A percentile compares a stretch with the other conserved stretches of the same genome.
These are phyloP conservation scores for Suhomyces maxii DNA, from an alignment of 1,139 yeast species.

Conservation along the genomic window DNA sequence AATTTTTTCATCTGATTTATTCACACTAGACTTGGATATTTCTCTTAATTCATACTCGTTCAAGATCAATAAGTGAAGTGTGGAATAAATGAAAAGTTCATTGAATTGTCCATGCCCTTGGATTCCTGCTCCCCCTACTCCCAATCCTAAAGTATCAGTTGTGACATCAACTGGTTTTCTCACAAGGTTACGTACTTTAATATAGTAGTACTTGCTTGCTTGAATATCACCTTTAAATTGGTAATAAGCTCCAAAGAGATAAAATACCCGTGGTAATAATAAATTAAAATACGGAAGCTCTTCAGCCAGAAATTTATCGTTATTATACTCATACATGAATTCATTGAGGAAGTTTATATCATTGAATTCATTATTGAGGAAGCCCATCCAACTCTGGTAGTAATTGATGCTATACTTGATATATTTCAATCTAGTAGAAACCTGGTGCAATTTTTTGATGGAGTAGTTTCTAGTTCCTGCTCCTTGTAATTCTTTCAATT, in stretches of 20 bases:
- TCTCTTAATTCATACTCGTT: slow-evolving; percentile 24
- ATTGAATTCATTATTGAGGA: slow-evolving; percentile 28
- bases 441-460: slow-evolving; percentile 20
- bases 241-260: slow-evolving; percentile 37
- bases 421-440: slow-evolving; percentile 23
- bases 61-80: slow-evolving; percentile 27
- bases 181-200: slow-evolving; percentile 27
- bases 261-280: slow-evolving; percentile 35
- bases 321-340: slow-evolving; percentile 35
- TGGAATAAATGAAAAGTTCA: slow-evolving; percentile 29
- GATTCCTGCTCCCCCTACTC: slow-evolving; percentile 23
- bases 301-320: slow-evolving; percentile 29
- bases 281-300: slow-evolving; percentile 33
- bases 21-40: slow-evolving; percentile 8
- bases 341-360: slow-evolving; percentile 27
- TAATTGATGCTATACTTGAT: slow-evolving; percentile 26
- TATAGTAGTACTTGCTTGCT: slow-evolving; percentile 39
- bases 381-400: slow-evolving; percentile 36
- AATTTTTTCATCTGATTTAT: slow-evolving; percentile 8
- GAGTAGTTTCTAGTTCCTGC: slow-evolving; percentile 17
- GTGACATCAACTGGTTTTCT: background rate
- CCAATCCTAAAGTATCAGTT: slow-evolving; percentile 19
- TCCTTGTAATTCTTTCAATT: slow-evolving; percentile 16
- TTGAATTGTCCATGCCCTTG: slow-evolving; percentile 18
- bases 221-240: slow-evolving; percentile 37